Base-by-base conservation (phyloP, 78 protist genomes). In the Trichosphaerium sp. region DNA sequence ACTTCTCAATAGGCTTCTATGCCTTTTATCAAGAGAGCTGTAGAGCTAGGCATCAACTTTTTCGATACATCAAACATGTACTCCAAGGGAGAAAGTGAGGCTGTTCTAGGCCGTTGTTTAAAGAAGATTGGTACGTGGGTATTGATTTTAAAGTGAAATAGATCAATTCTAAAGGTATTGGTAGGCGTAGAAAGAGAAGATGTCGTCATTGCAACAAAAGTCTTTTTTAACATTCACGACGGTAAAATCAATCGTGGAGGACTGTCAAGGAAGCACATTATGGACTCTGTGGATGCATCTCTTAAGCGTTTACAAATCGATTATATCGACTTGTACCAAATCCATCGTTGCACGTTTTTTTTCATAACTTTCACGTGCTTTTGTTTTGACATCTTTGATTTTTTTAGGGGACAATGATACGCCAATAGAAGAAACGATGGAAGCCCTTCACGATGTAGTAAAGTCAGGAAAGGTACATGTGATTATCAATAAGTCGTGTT, bases 331-430 rank as follows among this genome's bases (percentile, higher is more conserved):
- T 23, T 77, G 58, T 49, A 48, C 29, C 83, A 78, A 74, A 5
- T 78, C 39, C 83, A 77, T 71, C 65, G 83, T 7, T 6, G 54
- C n/a, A n/a, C n/a, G n/a, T n/a, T n/a, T n/a, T n/a, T n/a, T n/a
- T n/a, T n/a, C n/a, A n/a, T n/a, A n/a, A n/a, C n/a, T n/a, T n/a
- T n/a, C n/a, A n/a, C n/a, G n/a, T n/a, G n/a, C n/a, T n/a, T n/a
- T n/a, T n/a, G n/a, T n/a, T n/a, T n/a, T n/a, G n/a, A n/a, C n/a
- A n/a, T n/a, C n/a, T n/a, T n/a, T n/a, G n/a, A n/a, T n/a, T n/a
- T n/a, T n/a, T n/a, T n/a, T n/a, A n/a, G n/a, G n/a, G 48, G 48
- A 65, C 8, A 6, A 10, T 7, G 66, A 61, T 1, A 60, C 56
- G 1, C 29, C 60, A 26, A 57, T 77, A 65, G 77, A 49, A 26